Percentiles rank a stretch among this genome's conserved stretches.
Conservation (phyloP, 2,329 filamentous ascomycete species). For the Tolypocladium sp. region DNA sequence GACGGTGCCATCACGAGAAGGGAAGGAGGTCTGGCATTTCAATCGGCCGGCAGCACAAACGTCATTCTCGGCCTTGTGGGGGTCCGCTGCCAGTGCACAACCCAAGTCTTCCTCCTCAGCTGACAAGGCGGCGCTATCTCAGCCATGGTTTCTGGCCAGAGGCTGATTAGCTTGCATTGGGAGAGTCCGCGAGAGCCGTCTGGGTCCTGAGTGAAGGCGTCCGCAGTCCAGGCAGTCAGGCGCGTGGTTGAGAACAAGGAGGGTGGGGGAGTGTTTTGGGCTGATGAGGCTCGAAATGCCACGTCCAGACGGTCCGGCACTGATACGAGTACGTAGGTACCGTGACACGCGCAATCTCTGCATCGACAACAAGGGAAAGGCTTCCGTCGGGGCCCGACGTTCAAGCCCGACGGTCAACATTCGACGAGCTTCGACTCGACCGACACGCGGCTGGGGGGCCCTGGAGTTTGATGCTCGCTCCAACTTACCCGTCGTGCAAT, state of each 20-base stretch:
- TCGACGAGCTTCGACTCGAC: not conserved
- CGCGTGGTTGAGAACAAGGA: not conserved
- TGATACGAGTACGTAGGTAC: not conserved
- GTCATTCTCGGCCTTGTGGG: not conserved
- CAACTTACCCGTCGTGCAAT: not conserved
- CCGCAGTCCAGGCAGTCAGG: not conserved
- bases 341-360: not conserved
- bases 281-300: not conserved
- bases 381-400: not conserved
- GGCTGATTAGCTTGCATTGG: not conserved
- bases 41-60: not conserved
- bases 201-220: too few relatives aligned
- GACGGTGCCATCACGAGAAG: conserved; percentile 5
- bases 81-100: not conserved
- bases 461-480: too few relatives aligned
- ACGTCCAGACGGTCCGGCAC: not conserved
- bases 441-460: not conserved
- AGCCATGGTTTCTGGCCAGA: not conserved
- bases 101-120: not conserved
- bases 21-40: conserved; percentile 2
- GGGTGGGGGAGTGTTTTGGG: not conserved
- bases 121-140: not conserved
- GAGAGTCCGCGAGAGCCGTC: not conserved
- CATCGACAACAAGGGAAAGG: not conserved
- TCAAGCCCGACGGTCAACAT: not conserved